These are phyloP conservation scores for Ilyonectria robusta DNA, from an alignment of 2,329 filamentous ascomycete species.

Conservation along the genomic window DNA sequence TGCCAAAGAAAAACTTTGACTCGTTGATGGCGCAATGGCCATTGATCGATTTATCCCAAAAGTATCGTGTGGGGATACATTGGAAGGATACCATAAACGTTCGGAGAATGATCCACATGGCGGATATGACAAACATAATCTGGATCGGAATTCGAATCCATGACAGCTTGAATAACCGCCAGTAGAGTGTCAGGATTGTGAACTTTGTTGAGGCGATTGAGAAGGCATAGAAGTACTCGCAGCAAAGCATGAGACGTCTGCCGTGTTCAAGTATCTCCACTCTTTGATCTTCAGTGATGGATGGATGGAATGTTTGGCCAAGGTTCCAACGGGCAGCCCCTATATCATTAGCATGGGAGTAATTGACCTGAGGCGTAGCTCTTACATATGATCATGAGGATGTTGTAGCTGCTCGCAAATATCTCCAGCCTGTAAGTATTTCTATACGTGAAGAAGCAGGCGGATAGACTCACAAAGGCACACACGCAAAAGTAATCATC, in stretches of 20 bases:
- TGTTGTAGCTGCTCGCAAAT: slow-evolving; percentile 37
- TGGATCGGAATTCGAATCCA: slow-evolving; percentile 47
- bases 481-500: slow-evolving; percentile 42
- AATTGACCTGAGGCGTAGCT: not conserved
- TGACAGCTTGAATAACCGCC: slow-evolving; percentile 47
- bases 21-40: slow-evolving; percentile 50
- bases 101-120: slow-evolving; percentile 47
- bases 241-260: slow-evolving; percentile 33
- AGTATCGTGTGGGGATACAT: slow-evolving; percentile 51
- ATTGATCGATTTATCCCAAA: slow-evolving; percentile 50
- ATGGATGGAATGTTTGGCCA: slow-evolving; percentile 34
- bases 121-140: slow-evolving; percentile 39
- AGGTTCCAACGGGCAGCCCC: slow-evolving; percentile 42
- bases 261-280: slow-evolving; percentile 34
- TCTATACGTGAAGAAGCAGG: too few relatives aligned
- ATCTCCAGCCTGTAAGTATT: slow-evolving; percentile 9
- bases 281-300: not conserved
- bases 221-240: slow-evolving; percentile 41
- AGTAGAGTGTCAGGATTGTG: slow-evolving; percentile 50
- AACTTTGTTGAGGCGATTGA: slow-evolving; percentile 48
- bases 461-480: slow-evolving; percentile 34
- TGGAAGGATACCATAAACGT: slow-evolving; percentile 53
- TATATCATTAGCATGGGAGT: not conserved
- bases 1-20: slow-evolving; percentile 51
- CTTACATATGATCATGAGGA: slow-evolving; percentile 40